A percentile compares a stretch with the other conserved stretches of the same genome.
These are phyloP conservation scores for Eucalyptus grandis DNA, from an alignment of 345 rosid genomes.

Conservation along the genomic window DNA sequence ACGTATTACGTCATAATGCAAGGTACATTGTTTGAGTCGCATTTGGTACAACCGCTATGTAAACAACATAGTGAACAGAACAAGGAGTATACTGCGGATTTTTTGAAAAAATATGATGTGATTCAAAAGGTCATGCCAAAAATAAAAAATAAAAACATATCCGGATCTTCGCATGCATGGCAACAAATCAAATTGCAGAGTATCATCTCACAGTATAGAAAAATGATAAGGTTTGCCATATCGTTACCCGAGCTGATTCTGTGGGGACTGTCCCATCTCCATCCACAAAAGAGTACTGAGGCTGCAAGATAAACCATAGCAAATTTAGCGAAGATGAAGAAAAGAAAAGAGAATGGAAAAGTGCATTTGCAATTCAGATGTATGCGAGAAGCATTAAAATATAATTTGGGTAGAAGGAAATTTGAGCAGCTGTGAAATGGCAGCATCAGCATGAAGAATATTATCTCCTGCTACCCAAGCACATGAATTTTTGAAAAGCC, in stretches of 20 bases:
- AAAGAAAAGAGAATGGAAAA: neutral
- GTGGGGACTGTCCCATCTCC: slow-evolving; percentile 95
- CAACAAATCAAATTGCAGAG: neutral
- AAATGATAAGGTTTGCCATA: neutral
- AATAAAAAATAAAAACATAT: neutral
- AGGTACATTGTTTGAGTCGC: neutral
- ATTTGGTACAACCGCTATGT: neutral
- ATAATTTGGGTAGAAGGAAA: neutral
- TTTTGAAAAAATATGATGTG: neutral
- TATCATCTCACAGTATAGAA: neutral
- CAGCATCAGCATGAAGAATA: neutral
- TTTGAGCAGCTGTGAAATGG: neutral
- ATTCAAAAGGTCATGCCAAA: neutral
- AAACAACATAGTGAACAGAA: neutral
- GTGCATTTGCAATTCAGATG: neutral
- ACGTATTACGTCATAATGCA: neutral
- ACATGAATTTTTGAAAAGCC: neutral
- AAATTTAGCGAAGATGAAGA: neutral
- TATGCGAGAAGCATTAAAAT: neutral
- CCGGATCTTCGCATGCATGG: neutral
- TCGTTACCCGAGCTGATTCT: slow-evolving; percentile 62
- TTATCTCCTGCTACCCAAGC: neutral
- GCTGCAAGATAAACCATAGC: slow-evolving; percentile 24
- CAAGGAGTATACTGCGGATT: neutral
- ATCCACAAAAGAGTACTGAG: slow-evolving; percentile 65